A percentile compares a stretch with the other conserved stretches of the same genome.
phyloP scores from a whole-genome alignment of 305 asterid genomes.

The Fraxinus velutina region DNA sequence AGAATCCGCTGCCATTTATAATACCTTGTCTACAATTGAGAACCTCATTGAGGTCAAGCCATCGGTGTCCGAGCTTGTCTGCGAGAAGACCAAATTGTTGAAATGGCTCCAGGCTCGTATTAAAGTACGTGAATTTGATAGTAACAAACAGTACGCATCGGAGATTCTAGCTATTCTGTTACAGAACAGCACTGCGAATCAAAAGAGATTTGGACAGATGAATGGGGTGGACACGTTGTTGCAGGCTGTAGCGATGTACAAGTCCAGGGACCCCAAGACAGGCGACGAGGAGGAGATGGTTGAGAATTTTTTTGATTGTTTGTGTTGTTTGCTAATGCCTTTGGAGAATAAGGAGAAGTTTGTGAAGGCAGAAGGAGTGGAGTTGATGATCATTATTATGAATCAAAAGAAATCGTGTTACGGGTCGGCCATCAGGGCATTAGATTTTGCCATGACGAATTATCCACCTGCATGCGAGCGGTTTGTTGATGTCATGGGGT shows the following conservation, averaged over 20 bases:
- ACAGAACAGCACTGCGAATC: conserved; percentile 73
- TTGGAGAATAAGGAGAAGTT: conserved; percentile 96
- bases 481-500: conserved; percentile 92
- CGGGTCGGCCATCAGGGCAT: conserved; percentile 84
- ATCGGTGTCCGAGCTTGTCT: conserved; percentile 69
- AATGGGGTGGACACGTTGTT: conserved; percentile 88
- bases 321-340: conserved; percentile 95
- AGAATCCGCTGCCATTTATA: conserved; percentile 75
- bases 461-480: conserved; percentile 98
- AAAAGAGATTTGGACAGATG: conserved; percentile 89
- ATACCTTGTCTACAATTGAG: conserved; percentile 66
- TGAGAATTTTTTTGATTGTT: conserved; percentile 79
- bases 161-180: conserved; percentile 85
- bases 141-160: conserved; percentile 93
- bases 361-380: conserved; percentile 97
- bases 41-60: conserved; percentile 86
- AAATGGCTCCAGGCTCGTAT: conserved; percentile 90
- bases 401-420: conserved; percentile 92
- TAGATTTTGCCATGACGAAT: conserved; percentile 89
- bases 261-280: conserved; percentile 85
- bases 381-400: conserved; percentile 93
- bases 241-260: conserved; percentile 93
- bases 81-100: conserved; percentile 86
- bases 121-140: conserved; percentile 70
- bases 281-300: conserved; percentile 98